Evolutionary conservation across 2,329 filamentous ascomycete species (phyloP), one percentile per base, ranked within the genome.

Genomic region (Ceratocystis eucalypticola): DNA sequence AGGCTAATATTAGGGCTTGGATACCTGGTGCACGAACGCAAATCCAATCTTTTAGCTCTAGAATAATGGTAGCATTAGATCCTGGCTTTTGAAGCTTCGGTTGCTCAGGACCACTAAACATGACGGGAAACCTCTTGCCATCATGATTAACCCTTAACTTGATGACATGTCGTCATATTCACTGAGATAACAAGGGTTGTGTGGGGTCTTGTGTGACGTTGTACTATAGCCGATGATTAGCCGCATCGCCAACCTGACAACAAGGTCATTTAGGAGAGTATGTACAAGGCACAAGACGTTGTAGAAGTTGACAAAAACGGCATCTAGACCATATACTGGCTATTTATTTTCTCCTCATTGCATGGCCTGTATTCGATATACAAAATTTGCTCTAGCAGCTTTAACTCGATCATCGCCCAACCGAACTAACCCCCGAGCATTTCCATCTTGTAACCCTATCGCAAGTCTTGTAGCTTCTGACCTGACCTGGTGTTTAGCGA

Each of bases 161-260:
- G 55, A 6, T n/a, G 55, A 37, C 15, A 59, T 59, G 55, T 59
- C 55, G 55, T 59, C 37, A 41, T 37, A 8, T 2, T 4, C 30
- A 8, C 33, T 8, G 55, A 17, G 55, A 7, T 3, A 3, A 3
- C 7, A 33, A 59, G 55, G 55, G 55, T 37, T 37, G 12, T 15
- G 8, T 8, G 28, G 30, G 2, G 5, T 3, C 3, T 59, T 59
- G 55, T 59, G 28, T n/a, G 17, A 59, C 55, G 37, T 1, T 37
- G n/a, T n/a, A 3, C 5, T 25, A 37, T n/a, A 48, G 41, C 61
- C 61, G 61, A 63, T 12, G 50, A 48, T 63, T 63, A 63, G 45
- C 61, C 61, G 46, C 33, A 30, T 50, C 44, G 44, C 61, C 44
- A 63, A 63, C 44, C 50, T 33, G 25, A 46, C 61, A 50, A 20